Conservation (phyloP, 2,329 filamentous ascomycete genomes). For the Pseudopyricularia cyperi region DNA sequence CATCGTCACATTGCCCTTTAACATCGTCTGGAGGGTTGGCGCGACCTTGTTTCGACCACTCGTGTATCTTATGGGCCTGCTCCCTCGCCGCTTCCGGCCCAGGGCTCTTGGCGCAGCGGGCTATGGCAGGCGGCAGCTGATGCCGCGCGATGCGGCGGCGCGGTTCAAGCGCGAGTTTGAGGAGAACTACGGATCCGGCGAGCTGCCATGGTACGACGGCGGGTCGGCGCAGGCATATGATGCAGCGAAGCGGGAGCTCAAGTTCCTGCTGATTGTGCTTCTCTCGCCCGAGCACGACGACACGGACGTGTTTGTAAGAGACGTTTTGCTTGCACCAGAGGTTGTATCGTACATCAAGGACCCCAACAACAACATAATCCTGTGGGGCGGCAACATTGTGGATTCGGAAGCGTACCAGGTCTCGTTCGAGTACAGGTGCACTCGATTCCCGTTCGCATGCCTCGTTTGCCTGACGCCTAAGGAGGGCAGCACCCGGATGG, state of each 20-base stretch:
- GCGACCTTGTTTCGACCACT: conserved; percentile 59
- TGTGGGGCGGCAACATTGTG: conserved; percentile 89
- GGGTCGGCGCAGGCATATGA: conserved; percentile 90
- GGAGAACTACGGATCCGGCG: conserved; percentile 70
- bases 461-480: conserved; percentile 79
- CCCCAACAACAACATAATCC: conserved; percentile 62
- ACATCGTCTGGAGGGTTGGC: conserved; percentile 60
- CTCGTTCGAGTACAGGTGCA: conserved; percentile 72
- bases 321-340: conserved; percentile 67
- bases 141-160: conserved; percentile 75
- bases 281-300: conserved; percentile 92
- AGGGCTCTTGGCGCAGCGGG: conserved; percentile 43
- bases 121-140: conserved; percentile 60
- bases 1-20: conserved; percentile 70
- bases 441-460: conserved; percentile 83
- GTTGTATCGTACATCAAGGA: conserved; percentile 64
- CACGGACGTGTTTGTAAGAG: conserved; percentile 64
- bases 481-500: conserved; percentile 80
- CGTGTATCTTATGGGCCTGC: conserved; percentile 65
- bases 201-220: conserved; percentile 69
- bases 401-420: conserved; percentile 94
- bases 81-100: conserved; percentile 53
- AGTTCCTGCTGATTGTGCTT: conserved; percentile 80
- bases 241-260: conserved; percentile 76
- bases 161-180: conserved; percentile 89